Evolutionary conservation across 75 land plant genomes (phyloP), one percentile per base, ranked within the genome.

Genomic region (Larix kaempferi): DNA sequence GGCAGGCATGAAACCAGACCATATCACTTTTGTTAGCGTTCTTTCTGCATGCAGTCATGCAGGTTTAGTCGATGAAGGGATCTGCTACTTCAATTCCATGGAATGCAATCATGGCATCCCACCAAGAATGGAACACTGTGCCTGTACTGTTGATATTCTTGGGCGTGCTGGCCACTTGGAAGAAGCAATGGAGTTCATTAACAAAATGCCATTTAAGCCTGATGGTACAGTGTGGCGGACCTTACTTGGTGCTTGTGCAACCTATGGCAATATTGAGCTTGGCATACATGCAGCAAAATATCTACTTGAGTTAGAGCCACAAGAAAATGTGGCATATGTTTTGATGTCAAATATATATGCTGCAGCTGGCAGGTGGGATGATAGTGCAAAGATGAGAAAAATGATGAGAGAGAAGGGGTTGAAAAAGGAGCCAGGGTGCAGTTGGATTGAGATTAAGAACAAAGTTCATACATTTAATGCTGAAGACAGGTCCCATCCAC

Each of bases 41-140:
- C 84, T 90, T 59, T 82, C 87, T 59, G 89, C 91, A 66, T 89
- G 89, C 78, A 80, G 89, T 25, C 89, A 88, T 67, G 71, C 71
- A 74, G 86, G 89, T 26, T 76, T 78, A 12, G 86, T 88, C 29
- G 80, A 82, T 72, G 44, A 64, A n/a, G 89, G 89, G 2, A 73
- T 82, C 57, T 27, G 67, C 13, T 84, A 78, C 77, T 88, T 88
- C 22, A 16, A 73, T 59, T 84, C 80, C 15, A 88, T 88, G 86
- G 56, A 21, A 12, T 27, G 54, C 13, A 79, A 82, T 59, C 74
- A 88, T 65, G 76, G 75, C 5, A 78, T 88, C 35, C n/a, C 17
- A 3, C 89, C 89, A 52, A 78, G 76, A 78, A 81, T 79, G 52
- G 89, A 84, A 49, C 89, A 88, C 71, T 84, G 84, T 74, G 58